These are phyloP conservation scores for Apiospora kogelbergensis DNA, from an alignment of 2,329 filamentous ascomycete genomes.

Conservation along the genomic window DNA sequence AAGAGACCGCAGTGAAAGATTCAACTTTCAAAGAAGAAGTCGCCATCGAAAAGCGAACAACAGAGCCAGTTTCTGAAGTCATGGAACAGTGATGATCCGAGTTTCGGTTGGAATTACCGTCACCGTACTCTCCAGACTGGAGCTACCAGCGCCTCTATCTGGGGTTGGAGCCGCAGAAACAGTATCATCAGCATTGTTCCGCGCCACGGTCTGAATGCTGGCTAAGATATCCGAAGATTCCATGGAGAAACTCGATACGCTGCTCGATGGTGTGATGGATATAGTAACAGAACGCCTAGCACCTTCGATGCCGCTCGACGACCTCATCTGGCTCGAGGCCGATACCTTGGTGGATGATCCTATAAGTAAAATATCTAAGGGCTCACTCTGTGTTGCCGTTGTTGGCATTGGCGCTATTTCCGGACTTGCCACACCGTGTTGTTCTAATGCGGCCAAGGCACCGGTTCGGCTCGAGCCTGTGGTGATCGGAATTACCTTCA, in stretches of 20 bases:
- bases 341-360: not conserved
- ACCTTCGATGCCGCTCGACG: not conserved
- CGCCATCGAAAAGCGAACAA: not conserved
- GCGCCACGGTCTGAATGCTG: not conserved
- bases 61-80: not conserved
- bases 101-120: not conserved
- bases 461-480: not conserved
- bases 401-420: not conserved
- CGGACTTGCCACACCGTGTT: not conserved
- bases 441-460: too few species aligned
- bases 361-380: not conserved
- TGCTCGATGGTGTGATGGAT: not conserved
- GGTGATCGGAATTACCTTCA: not conserved
- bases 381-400: not conserved
- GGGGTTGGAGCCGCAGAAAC: not conserved
- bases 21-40: not conserved
- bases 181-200: not conserved
- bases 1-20: not conserved
- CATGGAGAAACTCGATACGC: not conserved
- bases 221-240: not conserved
- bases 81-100: not conserved
- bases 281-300: not conserved
- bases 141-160: not conserved
- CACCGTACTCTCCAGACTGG: not conserved
- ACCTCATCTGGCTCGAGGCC: not conserved